A percentile compares a stretch with the other conserved stretches of the same genome.
Evolutionary conservation across 305 asterid genomes (phyloP).

Genomic region (Solanum hybrid): DNA sequence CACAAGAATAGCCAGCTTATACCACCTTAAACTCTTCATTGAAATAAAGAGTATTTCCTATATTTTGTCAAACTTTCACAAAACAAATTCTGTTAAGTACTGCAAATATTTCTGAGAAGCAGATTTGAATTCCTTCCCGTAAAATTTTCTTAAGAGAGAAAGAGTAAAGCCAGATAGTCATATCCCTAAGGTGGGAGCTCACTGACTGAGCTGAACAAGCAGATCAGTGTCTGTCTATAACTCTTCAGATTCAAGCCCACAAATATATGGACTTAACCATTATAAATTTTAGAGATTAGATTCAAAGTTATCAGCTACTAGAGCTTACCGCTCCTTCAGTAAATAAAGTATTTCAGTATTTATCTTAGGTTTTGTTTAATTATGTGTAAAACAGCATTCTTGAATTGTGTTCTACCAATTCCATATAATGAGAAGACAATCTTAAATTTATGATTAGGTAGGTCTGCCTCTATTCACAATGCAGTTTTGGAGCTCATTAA

Average conservation of each 20-base stretch:
- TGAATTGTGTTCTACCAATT: background rate
- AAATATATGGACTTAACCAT: background rate
- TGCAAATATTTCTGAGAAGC: background rate
- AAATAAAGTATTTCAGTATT: background rate
- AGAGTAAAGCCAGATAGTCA: background rate
- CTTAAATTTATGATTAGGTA: background rate
- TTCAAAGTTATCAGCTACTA: background rate
- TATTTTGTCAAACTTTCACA: background rate
- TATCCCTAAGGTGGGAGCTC: background rate
- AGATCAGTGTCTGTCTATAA: background rate
- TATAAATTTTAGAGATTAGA: background rate
- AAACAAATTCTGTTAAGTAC: background rate
- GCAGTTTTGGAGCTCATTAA: background rate
- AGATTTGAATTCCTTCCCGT: background rate
- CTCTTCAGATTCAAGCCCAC: background rate
- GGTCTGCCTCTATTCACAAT: background rate
- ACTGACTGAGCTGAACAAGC: background rate
- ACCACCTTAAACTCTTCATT: background rate
- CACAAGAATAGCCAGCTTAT: conserved; percentile 11
- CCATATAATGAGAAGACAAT: background rate
- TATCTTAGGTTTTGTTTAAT: background rate
- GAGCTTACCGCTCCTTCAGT: background rate
- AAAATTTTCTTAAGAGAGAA: background rate
- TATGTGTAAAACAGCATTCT: background rate
- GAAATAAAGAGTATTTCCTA: background rate